phyloP scores from a whole-genome alignment of 2,329 filamentous ascomycete species.

The Zopfia rhizophila region DNA sequence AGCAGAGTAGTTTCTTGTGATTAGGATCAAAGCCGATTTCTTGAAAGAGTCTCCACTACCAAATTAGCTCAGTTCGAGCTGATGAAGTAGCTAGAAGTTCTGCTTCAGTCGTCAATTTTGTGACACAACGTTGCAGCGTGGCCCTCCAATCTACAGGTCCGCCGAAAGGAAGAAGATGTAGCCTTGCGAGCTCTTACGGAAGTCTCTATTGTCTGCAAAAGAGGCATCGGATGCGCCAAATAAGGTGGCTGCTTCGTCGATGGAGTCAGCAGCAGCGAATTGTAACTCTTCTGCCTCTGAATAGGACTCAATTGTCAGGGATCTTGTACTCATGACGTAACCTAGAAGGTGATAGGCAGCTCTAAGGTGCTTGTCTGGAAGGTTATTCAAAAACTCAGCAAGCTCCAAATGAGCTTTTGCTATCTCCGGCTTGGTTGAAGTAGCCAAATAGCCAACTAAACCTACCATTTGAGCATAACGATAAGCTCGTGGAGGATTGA shows the following conservation, averaged over 20 bases:
- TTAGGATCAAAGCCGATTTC: slow-evolving; percentile 20
- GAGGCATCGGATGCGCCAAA: slow-evolving; percentile 12
- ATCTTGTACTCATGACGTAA: no score
- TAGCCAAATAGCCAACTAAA: slow-evolving; percentile 26
- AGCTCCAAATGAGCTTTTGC: slow-evolving; percentile 25
- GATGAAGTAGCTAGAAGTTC: slow-evolving; percentile 22
- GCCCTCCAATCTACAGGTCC: not conserved
- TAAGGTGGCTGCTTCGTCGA: no score
- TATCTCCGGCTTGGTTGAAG: slow-evolving; percentile 26
- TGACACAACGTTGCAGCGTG: no score
- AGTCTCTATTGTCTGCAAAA: slow-evolving; percentile 1
- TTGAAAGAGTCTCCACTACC: slow-evolving; percentile 25
- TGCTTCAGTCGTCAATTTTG: slow-evolving; percentile 32
- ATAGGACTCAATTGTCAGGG: no score
- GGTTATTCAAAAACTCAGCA: slow-evolving; percentile 27
- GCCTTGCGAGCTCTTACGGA: slow-evolving; percentile 3
- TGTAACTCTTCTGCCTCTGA: no score
- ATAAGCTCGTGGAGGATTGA: no score
- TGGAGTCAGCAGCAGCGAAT: no score
- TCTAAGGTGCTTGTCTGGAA: slow-evolving; percentile 20
- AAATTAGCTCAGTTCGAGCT: no score
- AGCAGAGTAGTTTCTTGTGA: no score
- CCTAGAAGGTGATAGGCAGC: slow-evolving; percentile 18
- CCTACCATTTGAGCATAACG: slow-evolving; percentile 23
- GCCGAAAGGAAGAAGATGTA: slow-evolving; percentile 1